Percentiles rank a stretch among this genome's conserved stretches.
Conservation (phyloP, 768 basidiomycete species). For the Xanthoconium purpureum region DNA sequence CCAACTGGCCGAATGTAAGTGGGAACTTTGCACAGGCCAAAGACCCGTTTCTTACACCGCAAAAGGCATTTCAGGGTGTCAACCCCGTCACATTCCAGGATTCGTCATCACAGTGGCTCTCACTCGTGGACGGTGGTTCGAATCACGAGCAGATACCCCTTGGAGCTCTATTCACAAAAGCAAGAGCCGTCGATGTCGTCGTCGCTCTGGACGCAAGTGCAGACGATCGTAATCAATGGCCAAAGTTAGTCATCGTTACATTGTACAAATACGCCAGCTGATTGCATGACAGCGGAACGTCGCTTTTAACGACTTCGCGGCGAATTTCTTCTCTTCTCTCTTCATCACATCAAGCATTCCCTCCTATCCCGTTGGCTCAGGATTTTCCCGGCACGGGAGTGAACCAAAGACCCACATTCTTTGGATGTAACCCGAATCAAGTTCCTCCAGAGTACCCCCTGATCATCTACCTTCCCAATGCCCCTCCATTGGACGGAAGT, state of each 20-base stretch:
- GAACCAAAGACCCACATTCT: constrained; percentile 70
- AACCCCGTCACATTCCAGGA: constrained; percentile 51
- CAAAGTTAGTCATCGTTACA: constrained; percentile 47
- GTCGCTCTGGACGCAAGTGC: constrained; percentile 69
- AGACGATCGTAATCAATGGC: constrained; percentile 59
- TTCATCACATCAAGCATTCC: constrained; percentile 57
- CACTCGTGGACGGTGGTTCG: constrained; percentile 69
- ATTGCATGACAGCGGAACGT: constrained; percentile 45
- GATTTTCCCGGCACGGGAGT: constrained; percentile 60
- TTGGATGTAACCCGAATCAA: constrained; percentile 63
- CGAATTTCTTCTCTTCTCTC: constrained; percentile 45
- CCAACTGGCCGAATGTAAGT: constrained; percentile 61
- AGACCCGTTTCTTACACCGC: neutral
- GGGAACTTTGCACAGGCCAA: neutral
- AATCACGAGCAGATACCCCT: constrained; percentile 71
- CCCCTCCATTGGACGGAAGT: constrained; percentile 63
- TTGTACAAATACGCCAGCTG: neutral
- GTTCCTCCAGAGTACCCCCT: constrained; percentile 58
- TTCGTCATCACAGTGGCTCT: constrained; percentile 47
- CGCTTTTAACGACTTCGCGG: constrained; percentile 42
- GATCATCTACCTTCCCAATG: constrained; percentile 73
- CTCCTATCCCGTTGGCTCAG: constrained; percentile 55
- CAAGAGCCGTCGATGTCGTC: constrained; percentile 68
- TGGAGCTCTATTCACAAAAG: constrained; percentile 66
- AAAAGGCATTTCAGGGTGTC: constrained; percentile 51